Conservation (phyloP, 805 yeast genomes). For the Lachancea fermentati region DNA sequence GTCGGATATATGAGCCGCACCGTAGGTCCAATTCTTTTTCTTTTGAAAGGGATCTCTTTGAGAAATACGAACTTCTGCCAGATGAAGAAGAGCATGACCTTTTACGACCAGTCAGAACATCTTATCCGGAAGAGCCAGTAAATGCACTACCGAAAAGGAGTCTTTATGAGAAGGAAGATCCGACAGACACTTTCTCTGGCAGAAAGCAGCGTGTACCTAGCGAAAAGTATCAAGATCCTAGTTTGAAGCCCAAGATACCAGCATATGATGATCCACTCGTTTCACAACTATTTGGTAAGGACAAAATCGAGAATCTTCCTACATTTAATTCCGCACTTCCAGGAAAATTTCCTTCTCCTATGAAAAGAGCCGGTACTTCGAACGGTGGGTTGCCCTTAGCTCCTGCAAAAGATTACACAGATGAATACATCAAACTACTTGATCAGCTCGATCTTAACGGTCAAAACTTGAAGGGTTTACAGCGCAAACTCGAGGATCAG, state of each 20-base stretch:
- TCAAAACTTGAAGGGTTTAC: conserved; percentile 17
- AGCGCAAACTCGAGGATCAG: conserved; percentile 11
- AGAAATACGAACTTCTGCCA: conserved; percentile 23
- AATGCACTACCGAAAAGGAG: neutral
- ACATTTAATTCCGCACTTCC: conserved; percentile 14
- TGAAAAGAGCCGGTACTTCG: conserved; percentile 2
- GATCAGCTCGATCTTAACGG: conserved; percentile 26
- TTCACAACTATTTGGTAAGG: conserved; percentile 19
- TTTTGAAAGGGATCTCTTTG: conserved; percentile 19
- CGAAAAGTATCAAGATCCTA: conserved; percentile 4
- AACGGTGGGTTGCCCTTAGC: neutral
- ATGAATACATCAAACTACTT: conserved; percentile 19
- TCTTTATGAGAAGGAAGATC: conserved; percentile 5
- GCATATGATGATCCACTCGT: conserved; percentile 21
- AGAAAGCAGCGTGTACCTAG: conserved; percentile 9
- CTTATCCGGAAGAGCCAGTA: neutral
- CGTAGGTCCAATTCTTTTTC: conserved; percentile 26
- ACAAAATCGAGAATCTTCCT: conserved; percentile 1
- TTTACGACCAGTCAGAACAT: conserved; percentile 1
- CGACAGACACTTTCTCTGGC: conserved; percentile 24
- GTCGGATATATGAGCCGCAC: conserved; percentile 1
- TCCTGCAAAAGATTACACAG: conserved; percentile 12
- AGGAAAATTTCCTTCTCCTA: conserved; percentile 31
- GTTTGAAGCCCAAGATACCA: conserved; percentile 17
- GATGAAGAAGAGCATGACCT: conserved; percentile 12